Base-by-base conservation (phyloP, 2,329 filamentous ascomycete genomes). In the Fonsecaea monophora region DNA sequence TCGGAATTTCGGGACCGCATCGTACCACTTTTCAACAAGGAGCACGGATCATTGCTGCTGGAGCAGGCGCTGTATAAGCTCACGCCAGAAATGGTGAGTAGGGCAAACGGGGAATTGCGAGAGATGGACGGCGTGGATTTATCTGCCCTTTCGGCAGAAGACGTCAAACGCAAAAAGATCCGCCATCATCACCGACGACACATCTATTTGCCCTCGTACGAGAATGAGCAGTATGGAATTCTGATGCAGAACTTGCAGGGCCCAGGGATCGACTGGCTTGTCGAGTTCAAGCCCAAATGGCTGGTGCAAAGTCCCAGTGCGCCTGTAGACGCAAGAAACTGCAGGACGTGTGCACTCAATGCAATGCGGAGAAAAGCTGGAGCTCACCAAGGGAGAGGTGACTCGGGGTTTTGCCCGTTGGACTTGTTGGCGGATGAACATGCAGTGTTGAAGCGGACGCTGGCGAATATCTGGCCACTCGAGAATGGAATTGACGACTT, bases 221-320 rank as follows among this genome's bases (percentile, higher is more conserved):
- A 83, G 13, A 83, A 86, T 50, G 86, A 90, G 71, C 77, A 76
- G 3, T 85, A 87, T 74, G 91, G 88, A 5, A 86, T 92, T 73
- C 79, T 94, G 3, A 85, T 94, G 57, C 89, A 89, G 67, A 90
- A 94, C 74, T 94, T 94, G 90, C 85, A 84, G 2, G 73, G 73
- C 34, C 72, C 73, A 8, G 76, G 76, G 15, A 73, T 76, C 0
- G 74, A 74, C 3, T 73, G 74, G 56, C 72, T 78, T 5, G 75
- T 90, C 37, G 90, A 94, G 76, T 90, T 94, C 79, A 95, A 95
- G 76, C 91, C 92, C 13, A 95, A 95, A 78, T 95, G 92, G 92
- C 85, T 95, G 32, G 80, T 84, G 8, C 91, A 93, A 76, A 94
- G 91, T 1, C 90, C 89, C 3, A 88, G 86, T 42, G 91, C 91